phyloP scores from a whole-genome alignment of 371 early-diverging fungal genomes.

The Mortierella sp. region DNA sequence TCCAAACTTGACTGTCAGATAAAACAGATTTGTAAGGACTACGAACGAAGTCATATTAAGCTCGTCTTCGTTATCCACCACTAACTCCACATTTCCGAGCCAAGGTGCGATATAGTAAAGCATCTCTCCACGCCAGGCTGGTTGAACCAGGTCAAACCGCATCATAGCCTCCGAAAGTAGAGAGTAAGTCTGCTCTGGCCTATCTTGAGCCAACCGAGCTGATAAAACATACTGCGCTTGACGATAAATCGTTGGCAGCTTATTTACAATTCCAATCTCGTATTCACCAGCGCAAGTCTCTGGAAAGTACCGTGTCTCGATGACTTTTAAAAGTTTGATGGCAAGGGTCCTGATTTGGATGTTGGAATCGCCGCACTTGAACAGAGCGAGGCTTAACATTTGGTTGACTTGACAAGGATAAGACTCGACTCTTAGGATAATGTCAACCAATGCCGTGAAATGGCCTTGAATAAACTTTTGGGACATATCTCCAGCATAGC shows the following conservation, averaged over 20 bases:
- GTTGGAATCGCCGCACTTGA: conserved; percentile 85
- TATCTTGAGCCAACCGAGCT: conserved; percentile 73
- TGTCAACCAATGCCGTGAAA: conserved; percentile 81
- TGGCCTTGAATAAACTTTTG: conserved; percentile 77
- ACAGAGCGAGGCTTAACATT: conserved; percentile 83
- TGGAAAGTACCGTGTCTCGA: conserved; percentile 77
- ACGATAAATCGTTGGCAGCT: conserved; percentile 86
- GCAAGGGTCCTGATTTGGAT: conserved; percentile 83
- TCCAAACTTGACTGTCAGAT: conserved; percentile 86
- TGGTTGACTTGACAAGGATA: conserved; percentile 74
- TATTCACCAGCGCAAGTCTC: conserved; percentile 76
- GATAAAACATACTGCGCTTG: conserved; percentile 82
- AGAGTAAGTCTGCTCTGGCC: conserved; percentile 76
- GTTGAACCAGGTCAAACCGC: conserved; percentile 78
- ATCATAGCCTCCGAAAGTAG: conserved; percentile 85
- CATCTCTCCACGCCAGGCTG: conserved; percentile 75
- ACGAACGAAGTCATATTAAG: conserved; percentile 68
- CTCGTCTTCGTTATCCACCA: conserved; percentile 64
- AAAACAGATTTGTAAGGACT: conserved; percentile 87
- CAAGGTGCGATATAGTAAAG: conserved; percentile 87
- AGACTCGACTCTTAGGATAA: conserved; percentile 67
- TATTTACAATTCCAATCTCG: conserved; percentile 82
- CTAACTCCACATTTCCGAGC: conserved; percentile 83
- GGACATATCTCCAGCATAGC: conserved; percentile 78
- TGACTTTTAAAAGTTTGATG: conserved; percentile 76